Conservation (phyloP, 2,329 filamentous ascomycete genomes). For the Cladorrhinum sp. region DNA sequence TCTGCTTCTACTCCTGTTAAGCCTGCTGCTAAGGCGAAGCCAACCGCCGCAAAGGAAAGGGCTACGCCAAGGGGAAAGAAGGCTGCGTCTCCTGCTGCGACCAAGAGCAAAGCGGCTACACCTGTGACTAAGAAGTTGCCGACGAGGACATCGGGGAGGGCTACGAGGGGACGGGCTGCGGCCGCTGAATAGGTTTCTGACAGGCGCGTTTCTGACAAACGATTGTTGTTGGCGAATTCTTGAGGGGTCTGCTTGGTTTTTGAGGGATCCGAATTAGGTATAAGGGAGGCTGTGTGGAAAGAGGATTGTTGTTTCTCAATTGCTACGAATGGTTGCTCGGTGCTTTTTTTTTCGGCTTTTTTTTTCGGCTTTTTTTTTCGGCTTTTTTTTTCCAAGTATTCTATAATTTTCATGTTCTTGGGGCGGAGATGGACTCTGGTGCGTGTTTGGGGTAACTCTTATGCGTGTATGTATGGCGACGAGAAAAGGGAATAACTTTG, state of each 20-base stretch:
- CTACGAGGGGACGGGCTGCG: constrained; percentile 16
- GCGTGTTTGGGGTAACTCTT: too few species aligned
- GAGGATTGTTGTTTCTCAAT: neutral
- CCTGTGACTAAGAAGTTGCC: constrained; percentile 1
- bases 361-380: too few species aligned
- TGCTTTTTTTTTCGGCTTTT: too few species aligned
- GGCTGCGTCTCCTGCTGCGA: constrained; percentile 1
- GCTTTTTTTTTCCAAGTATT: neutral
- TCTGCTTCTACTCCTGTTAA: constrained; percentile 2
- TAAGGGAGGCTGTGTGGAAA: too few species aligned
- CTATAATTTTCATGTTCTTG: neutral
- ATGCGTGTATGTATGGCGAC: neutral
- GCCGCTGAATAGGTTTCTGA: neutral
- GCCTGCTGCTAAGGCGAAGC: neutral
- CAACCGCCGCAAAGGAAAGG: neutral
- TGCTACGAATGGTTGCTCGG: neutral
- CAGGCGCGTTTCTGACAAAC: too few species aligned
- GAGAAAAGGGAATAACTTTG: neutral
- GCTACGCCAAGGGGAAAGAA: neutral
- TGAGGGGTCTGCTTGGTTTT: too few species aligned
- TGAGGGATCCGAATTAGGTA: too few species aligned
- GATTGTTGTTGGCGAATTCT: neutral
- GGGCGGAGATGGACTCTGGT: too few species aligned
- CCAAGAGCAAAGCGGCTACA: constrained; percentile 14
- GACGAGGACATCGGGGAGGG: constrained; percentile 8